Base-by-base conservation (phyloP, 2,329 filamentous ascomycete genomes). In the Ceratocystis eucalypticola region DNA sequence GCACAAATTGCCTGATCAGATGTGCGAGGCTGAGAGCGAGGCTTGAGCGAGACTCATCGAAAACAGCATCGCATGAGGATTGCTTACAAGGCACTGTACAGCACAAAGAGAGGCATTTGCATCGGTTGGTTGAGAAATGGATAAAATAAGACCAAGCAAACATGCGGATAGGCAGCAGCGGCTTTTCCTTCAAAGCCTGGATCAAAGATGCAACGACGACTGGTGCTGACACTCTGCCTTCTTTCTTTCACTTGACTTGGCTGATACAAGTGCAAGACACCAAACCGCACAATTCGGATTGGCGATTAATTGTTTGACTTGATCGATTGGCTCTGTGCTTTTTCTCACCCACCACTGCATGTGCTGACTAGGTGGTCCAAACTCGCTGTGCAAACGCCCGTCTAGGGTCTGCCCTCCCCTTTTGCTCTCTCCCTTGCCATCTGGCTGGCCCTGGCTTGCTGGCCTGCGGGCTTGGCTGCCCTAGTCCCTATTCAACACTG, bases 351-450 rank as follows among this genome's bases (percentile, higher is more conserved):
- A 48, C 46, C 20, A 20, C 45, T 48, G n/a, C 55, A 33, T 33
- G 7, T 59, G 55, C 55, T 59, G 37, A 41, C 37, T 41, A 5
- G 37, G 37, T 15, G 55, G 55, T 37, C 55, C 25, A 59, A 59
- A 59, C 55, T 59, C 17, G 12, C 55, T 33, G 30, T 59, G 28
- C 25, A 59, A 59, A 59, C 55, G 55, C 55, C 55, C 55, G 17
- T 33, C 55, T 8, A 59, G 55, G 55, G 55, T 59, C 55, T 59
- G 28, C 30, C 55, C 55, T 59, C 55, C 28, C 55, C 22, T 57
- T 57, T 33, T 50, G 48, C n/a, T 8, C 53, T n/a, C 53, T 30
- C 50, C 50, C 25, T 15, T 33, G 28, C 25, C 53, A 57, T 57
- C 28, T 57, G 25, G 53, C 53, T 57, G 53, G 53, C 33, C 28